Evolutionary conservation across 1,284 basidiomycete species (phyloP).

Genomic region (Pseudozyma flocculosa): DNA sequence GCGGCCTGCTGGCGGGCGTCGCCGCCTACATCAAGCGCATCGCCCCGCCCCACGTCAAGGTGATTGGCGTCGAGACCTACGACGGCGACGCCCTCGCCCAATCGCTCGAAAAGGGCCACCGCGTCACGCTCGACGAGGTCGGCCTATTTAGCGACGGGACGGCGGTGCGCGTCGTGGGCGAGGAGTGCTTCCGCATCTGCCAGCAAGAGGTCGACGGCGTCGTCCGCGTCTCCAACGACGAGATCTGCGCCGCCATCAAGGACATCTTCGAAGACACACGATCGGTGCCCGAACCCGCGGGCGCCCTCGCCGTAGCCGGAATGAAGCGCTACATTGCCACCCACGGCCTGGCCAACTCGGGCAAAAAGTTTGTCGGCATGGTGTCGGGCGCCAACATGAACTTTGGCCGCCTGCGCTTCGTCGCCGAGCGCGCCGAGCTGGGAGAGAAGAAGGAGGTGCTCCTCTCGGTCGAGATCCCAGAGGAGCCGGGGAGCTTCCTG

Average conservation of each 20-base stretch:
- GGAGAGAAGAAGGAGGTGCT: conserved; percentile 93
- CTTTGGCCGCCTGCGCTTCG: conserved; percentile 91
- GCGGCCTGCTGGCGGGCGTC: conserved; percentile 86
- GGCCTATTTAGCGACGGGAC: conserved; percentile 99
- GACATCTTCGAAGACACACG: conserved; percentile 80
- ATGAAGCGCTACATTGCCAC: conserved; percentile 83
- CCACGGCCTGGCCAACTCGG: conserved; percentile 76
- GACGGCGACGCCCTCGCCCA: conserved; percentile 91
- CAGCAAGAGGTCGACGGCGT: conserved; percentile 80
- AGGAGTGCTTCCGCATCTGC: conserved; percentile 91
- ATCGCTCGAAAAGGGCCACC: conserved; percentile 67
- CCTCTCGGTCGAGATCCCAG: conserved; percentile 88
- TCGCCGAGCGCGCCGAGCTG: conserved; percentile 93
- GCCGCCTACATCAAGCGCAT: conserved; percentile 91
- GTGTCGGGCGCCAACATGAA: conserved; percentile 99
- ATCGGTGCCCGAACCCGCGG: conserved; percentile 80
- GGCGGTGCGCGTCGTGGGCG: conserved; percentile 93
- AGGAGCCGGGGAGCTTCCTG: conserved; percentile 87
- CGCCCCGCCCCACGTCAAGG: conserved; percentile 76
- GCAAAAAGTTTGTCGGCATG: conserved; percentile 86
- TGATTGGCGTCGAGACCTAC: conserved; percentile 90
- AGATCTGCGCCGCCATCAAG: conserved; percentile 97
- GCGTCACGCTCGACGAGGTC: conserved; percentile 82
- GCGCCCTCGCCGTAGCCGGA: conserved; percentile 89
- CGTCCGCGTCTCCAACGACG: conserved; percentile 87